phyloP scores from a whole-genome alignment of 106 monocot genomes.

The Dioscorea alata region DNA sequence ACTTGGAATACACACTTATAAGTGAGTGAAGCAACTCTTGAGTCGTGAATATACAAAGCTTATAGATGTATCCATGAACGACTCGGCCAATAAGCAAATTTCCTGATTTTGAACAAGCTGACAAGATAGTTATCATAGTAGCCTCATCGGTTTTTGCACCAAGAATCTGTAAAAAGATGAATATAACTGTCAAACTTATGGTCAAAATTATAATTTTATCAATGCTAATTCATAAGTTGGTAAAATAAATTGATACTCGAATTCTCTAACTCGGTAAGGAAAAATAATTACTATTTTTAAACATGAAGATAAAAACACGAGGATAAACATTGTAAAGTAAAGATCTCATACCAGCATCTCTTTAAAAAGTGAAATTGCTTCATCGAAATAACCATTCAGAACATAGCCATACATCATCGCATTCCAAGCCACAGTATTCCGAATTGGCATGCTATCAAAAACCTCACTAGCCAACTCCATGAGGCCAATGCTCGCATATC shows the following conservation, averaged over 20 bases:
- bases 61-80: constrained; percentile 33
- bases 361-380: constrained; percentile 28
- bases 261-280: too few species aligned
- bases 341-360: constrained; percentile 31
- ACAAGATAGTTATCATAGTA: constrained; percentile 21
- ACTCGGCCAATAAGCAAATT: constrained; percentile 14
- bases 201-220: too few species aligned
- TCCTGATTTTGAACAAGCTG: constrained; percentile 17
- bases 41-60: constrained; percentile 17
- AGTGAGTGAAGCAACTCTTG: constrained; percentile 31
- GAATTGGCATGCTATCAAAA: constrained; percentile 29
- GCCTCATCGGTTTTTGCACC: constrained; percentile 25
- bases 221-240: too few species aligned
- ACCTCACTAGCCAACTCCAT: constrained; percentile 11
- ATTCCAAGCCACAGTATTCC: constrained; percentile 36
- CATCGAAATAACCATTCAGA: constrained; percentile 21
- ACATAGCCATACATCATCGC: constrained; percentile 39
- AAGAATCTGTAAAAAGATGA: constrained; percentile 11
- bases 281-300: too few species aligned
- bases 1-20: constrained; percentile 33
- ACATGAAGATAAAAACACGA: too few species aligned
- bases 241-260: too few species aligned
- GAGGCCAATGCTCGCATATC: constrained; percentile 15
- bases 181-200: background rate
- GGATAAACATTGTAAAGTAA: too few species aligned